Percentiles rank a stretch among this genome's conserved stretches.
phyloP scores from a whole-genome alignment of 345 rosid species.

The Pistacia vera region DNA sequence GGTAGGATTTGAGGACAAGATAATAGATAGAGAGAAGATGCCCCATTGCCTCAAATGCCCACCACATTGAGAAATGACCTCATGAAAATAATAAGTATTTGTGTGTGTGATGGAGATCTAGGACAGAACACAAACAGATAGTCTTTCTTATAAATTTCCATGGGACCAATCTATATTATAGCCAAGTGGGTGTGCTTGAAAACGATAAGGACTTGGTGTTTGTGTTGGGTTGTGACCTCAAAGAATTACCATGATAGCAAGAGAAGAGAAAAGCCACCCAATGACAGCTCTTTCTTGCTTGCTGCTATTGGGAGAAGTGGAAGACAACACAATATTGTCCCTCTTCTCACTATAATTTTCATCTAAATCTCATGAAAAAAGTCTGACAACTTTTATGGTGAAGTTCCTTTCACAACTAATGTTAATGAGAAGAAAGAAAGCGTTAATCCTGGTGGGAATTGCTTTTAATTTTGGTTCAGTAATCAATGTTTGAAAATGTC shows the following conservation, averaged over 20 bases:
- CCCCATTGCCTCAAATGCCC: slow-evolving; percentile 24
- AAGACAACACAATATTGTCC: slow-evolving; percentile 22
- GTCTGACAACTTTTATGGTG: slow-evolving; percentile 19
- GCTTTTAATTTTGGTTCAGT: neutral
- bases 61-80: slow-evolving; percentile 14
- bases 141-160: slow-evolving; percentile 7
- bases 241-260: slow-evolving; percentile 8
- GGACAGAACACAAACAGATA: slow-evolving; percentile 7
- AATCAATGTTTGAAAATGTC: neutral
- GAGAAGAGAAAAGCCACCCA: neutral
- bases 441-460: neutral
- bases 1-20: slow-evolving; percentile 15
- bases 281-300: slow-evolving; percentile 15
- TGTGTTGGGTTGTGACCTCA: neutral
- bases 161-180: slow-evolving; percentile 11
- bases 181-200: neutral
- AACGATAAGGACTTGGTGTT: slow-evolving; percentile 23
- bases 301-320: slow-evolving; percentile 22
- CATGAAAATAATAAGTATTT: neutral
- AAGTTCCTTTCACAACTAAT: slow-evolving; percentile 13
- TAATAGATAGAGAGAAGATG: slow-evolving; percentile 7
- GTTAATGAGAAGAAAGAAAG: neutral
- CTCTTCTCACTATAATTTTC: slow-evolving; percentile 5
- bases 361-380: slow-evolving; percentile 16
- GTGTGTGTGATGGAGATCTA: slow-evolving; percentile 3